Evolutionary conservation across 1,284 basidiomycete species (phyloP).

Genomic region (Neonothopanus nambi): DNA sequence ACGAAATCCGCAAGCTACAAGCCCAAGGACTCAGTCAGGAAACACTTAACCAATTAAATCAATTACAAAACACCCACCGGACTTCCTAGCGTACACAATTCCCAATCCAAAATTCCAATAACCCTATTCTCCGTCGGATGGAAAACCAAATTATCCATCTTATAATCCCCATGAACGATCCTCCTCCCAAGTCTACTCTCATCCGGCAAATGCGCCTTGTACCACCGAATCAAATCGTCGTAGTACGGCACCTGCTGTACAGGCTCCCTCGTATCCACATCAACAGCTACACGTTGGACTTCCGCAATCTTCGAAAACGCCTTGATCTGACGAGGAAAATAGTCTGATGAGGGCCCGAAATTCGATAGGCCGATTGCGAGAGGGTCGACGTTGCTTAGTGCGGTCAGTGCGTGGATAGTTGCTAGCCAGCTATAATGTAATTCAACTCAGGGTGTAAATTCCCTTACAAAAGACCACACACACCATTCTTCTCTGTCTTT

Average conservation of each 20-base stretch:
- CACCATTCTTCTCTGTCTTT: slow-evolving; percentile 65
- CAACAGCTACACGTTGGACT: slow-evolving; percentile 65
- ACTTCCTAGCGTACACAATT: slow-evolving; percentile 90
- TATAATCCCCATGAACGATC: slow-evolving; percentile 95
- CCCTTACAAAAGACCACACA: too few species aligned
- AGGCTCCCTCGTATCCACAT: slow-evolving; percentile 60
- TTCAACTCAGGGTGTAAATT: background rate
- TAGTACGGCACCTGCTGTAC: slow-evolving; percentile 74
- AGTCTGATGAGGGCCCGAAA: slow-evolving; percentile 80
- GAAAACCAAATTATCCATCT: slow-evolving; percentile 94
- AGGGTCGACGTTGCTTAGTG: slow-evolving; percentile 75
- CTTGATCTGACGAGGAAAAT: slow-evolving; percentile 92
- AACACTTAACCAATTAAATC: background rate
- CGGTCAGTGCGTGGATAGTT: slow-evolving; percentile 64
- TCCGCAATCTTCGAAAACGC: slow-evolving; percentile 75
- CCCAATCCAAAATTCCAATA: slow-evolving; percentile 96
- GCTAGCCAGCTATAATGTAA: slow-evolving; percentile 61
- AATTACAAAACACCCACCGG: slow-evolving; percentile 48
- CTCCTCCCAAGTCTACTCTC: slow-evolving; percentile 67
- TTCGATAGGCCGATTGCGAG: slow-evolving; percentile 66
- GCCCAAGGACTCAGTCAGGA: slow-evolving; percentile 3
- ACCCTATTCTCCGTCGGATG: slow-evolving; percentile 90
- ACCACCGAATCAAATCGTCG: slow-evolving; percentile 78
- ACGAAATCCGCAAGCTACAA: slow-evolving; percentile 86
- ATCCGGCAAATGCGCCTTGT: slow-evolving; percentile 70